phyloP scores from a whole-genome alignment of 192 early-diverging fungal genomes.

The Coemansia aciculifera region DNA sequence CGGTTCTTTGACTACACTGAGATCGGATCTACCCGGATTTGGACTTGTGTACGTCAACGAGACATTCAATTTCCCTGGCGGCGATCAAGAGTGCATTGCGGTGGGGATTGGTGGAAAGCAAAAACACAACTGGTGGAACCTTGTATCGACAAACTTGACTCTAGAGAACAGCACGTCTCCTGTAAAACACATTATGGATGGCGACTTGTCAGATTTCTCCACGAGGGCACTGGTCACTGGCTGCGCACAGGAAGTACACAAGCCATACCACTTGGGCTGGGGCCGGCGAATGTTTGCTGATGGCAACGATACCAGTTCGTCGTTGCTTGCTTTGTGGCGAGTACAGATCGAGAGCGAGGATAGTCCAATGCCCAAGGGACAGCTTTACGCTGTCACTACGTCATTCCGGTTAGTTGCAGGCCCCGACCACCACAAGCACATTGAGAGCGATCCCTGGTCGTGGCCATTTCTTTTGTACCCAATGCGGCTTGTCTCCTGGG shows the following conservation, averaged over 20 bases:
- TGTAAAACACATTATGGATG: slow-evolving; percentile 17
- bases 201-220: slow-evolving; percentile 52
- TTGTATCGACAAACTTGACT: slow-evolving; percentile 10
- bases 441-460: slow-evolving; percentile 65
- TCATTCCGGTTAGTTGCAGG: slow-evolving; percentile 67
- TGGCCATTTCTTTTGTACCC: slow-evolving; percentile 89
- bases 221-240: slow-evolving; percentile 56
- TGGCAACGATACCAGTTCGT: slow-evolving; percentile 21
- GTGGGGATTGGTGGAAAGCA: slow-evolving; percentile 38
- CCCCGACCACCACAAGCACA: slow-evolving; percentile 56
- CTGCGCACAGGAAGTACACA: slow-evolving; percentile 16
- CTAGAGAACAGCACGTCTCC: slow-evolving; percentile 19
- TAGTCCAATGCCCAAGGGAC: slow-evolving; percentile 43
- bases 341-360: slow-evolving; percentile 52
- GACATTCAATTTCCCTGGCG: slow-evolving; percentile 22
- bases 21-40: slow-evolving; percentile 40
- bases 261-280: slow-evolving; percentile 10
- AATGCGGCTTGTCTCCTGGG: slow-evolving; percentile 85
- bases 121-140: slow-evolving; percentile 34
- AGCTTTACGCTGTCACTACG: slow-evolving; percentile 56
- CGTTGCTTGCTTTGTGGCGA: slow-evolving; percentile 55
- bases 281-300: slow-evolving; percentile 29
- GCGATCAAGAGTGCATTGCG: slow-evolving; percentile 10
- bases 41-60: slow-evolving; percentile 34
- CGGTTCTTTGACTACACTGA: slow-evolving; percentile 28